These are phyloP conservation scores for Ampelocalamus luodianensis DNA, from an alignment of 176 grass and related monocot species.

Conservation along the genomic window DNA sequence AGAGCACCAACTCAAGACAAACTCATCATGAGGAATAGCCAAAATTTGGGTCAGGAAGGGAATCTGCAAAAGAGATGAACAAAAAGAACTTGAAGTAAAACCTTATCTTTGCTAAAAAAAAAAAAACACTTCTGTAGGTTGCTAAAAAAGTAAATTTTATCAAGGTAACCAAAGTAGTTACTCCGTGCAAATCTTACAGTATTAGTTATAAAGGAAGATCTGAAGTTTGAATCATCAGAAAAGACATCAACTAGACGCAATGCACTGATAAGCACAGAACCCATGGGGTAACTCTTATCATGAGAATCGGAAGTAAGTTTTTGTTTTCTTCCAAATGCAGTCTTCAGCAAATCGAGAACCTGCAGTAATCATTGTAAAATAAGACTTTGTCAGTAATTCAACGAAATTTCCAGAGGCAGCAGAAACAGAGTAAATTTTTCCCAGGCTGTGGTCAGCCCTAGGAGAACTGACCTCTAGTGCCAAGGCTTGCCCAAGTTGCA, in stretches of 20 bases:
- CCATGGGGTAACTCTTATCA: conserved; percentile 75
- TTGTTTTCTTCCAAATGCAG: conserved; percentile 71
- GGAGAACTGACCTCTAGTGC: conserved; percentile 76
- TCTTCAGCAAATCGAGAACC: conserved; percentile 95
- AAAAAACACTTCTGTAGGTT: conserved; percentile 1
- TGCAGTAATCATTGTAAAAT: conserved; percentile 40
- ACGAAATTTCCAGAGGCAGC: conserved; percentile 21
- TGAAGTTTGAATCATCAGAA: conserved; percentile 96
- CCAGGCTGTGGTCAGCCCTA: not conserved
- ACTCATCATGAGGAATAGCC: conserved; percentile 76
- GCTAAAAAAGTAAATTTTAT: conserved; percentile 33
- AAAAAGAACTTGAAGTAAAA: conserved; percentile 33
- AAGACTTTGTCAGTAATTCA: conserved; percentile 44
- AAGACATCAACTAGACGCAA: conserved; percentile 91
- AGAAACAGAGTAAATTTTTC: conserved; percentile 37
- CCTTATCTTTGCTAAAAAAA: not conserved
- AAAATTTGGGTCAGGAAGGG: conserved; percentile 93
- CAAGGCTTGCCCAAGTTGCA: conserved; percentile 80
- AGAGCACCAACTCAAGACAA: conserved; percentile 85
- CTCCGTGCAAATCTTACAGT: conserved; percentile 62
- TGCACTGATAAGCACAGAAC: conserved; percentile 82
- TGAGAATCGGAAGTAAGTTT: conserved; percentile 45
- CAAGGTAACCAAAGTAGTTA: conserved; percentile 9
- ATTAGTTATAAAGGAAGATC: conserved; percentile 85
- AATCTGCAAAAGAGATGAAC: conserved; percentile 64